These are phyloP conservation scores for Lactifluus pinguis DNA, from an alignment of 768 basidiomycete species.

Conservation along the genomic window DNA sequence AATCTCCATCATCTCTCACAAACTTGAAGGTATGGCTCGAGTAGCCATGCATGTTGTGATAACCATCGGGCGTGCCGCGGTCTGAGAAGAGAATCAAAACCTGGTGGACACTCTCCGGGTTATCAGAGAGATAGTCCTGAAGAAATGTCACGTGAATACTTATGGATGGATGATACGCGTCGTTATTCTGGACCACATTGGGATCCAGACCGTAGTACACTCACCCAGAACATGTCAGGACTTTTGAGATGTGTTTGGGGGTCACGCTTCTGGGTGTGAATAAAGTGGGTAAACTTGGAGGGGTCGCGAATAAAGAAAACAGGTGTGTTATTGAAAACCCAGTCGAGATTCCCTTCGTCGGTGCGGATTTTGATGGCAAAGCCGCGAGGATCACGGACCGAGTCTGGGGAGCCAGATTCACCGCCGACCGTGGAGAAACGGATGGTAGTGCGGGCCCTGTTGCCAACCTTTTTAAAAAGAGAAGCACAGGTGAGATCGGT, in stretches of 20 bases:
- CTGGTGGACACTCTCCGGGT: conserved; percentile 85
- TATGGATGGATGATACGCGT: not conserved
- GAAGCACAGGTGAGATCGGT: conserved; percentile 69
- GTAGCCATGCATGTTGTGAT: conserved; percentile 82
- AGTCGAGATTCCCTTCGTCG: conserved; percentile 85
- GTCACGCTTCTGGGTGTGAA: conserved; percentile 88
- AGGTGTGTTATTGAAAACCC: conserved; percentile 90
- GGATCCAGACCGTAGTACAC: conserved; percentile 8
- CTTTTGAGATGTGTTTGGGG: conserved; percentile 91
- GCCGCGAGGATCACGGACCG: conserved; percentile 89
- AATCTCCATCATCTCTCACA: conserved; percentile 75
- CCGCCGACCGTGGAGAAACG: conserved; percentile 95
- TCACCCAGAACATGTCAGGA: conserved; percentile 75
- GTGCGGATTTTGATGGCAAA: conserved; percentile 88
- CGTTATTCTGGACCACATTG: not conserved
- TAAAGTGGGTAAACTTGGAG: conserved; percentile 87
- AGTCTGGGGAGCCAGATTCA: conserved; percentile 81
- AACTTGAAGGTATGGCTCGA: conserved; percentile 90
- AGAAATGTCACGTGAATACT: conserved; percentile 14
- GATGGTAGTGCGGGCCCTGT: conserved; percentile 63
- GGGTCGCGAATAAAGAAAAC: conserved; percentile 86
- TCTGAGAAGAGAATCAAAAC: conserved; percentile 90
- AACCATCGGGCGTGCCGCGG: conserved; percentile 89
- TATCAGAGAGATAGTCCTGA: conserved; percentile 82
- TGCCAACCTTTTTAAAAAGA: conserved; percentile 56